These are phyloP conservation scores for Lablab purpureus DNA, from an alignment of 306 rosid species.

Conservation along the genomic window DNA sequence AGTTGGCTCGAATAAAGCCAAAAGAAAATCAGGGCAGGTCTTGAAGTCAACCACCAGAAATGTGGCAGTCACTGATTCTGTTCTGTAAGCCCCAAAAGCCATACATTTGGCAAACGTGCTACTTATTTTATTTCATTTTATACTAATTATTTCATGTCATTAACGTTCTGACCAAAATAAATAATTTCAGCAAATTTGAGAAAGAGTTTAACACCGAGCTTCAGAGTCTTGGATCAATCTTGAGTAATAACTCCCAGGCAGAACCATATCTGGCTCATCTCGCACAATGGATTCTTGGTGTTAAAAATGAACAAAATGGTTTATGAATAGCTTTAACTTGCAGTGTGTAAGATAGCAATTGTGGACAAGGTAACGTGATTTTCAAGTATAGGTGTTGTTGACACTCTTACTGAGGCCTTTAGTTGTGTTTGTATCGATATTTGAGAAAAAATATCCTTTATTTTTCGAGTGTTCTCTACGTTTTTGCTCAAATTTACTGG, in stretches of 20 bases:
- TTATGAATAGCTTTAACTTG: conserved; percentile 33
- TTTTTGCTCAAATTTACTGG: not conserved
- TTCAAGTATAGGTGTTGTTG: conserved; percentile 10
- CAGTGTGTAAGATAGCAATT: conserved; percentile 21
- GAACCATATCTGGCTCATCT: conserved; percentile 91
- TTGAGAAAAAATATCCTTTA: not conserved
- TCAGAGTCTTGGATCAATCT: conserved; percentile 77
- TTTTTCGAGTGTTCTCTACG: not conserved
- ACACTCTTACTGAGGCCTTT: not conserved
- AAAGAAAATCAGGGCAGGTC: conserved; percentile 60
- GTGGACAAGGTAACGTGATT: conserved; percentile 22
- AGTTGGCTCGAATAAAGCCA: conserved; percentile 48
- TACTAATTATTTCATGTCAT: conserved; percentile 3
- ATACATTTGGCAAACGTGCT: not conserved
- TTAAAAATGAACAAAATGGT: conserved; percentile 60
- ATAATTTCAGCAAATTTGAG: conserved; percentile 80
- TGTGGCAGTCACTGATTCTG: conserved; percentile 67
- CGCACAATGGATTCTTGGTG: conserved; percentile 84
- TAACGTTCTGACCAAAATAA: conserved; percentile 27
- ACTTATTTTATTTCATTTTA: conserved; percentile 17
- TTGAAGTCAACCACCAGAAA: conserved; percentile 69
- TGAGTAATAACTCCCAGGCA: conserved; percentile 82
- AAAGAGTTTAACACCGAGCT: conserved; percentile 87
- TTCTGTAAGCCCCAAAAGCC: conserved; percentile 69
- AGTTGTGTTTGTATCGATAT: not conserved